A percentile compares a stretch with the other conserved stretches of the same genome.
These are phyloP conservation scores for Blastobotrys americana DNA, from an alignment of 805 yeast species.

Conservation along the genomic window DNA sequence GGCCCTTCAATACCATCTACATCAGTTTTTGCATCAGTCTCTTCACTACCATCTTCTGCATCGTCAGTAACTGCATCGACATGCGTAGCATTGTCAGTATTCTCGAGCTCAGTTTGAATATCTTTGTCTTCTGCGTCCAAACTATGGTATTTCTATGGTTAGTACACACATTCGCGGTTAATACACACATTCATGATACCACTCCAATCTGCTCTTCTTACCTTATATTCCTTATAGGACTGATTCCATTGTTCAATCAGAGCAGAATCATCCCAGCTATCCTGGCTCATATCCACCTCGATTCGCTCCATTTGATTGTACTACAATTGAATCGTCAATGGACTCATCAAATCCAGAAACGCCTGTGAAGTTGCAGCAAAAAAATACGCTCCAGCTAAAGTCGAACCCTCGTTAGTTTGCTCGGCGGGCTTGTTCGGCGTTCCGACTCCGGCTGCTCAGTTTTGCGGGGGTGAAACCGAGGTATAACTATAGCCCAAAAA, in stretches of 20 bases:
- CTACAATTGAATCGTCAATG: neutral
- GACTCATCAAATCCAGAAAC: neutral
- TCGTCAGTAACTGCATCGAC: too few relatives aligned
- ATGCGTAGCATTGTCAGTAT: neutral
- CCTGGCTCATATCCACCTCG: constrained; percentile 6
- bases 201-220: neutral
- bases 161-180: neutral
- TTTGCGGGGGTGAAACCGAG: too few relatives aligned
- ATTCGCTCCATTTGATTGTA: neutral
- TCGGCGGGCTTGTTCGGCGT: too few relatives aligned
- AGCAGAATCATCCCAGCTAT: constrained; percentile 23
- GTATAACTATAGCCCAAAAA: too few relatives aligned
- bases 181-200: neutral
- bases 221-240: constrained; percentile 18
- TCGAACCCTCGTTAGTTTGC: too few relatives aligned
- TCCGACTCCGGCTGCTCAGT: too few relatives aligned
- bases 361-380: too few relatives aligned
- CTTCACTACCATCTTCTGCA: constrained; percentile 5
- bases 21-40: neutral
- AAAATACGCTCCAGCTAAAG: neutral
- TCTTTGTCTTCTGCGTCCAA: neutral
- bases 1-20: constrained; percentile 2
- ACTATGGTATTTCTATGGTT: too few relatives aligned
- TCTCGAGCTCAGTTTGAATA: neutral
- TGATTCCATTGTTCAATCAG: constrained; percentile 21